A percentile compares a stretch with the other conserved stretches of the same genome.
Evolutionary conservation across 805 yeast species (phyloP).

Genomic region (Spathaspora arborariae): DNA sequence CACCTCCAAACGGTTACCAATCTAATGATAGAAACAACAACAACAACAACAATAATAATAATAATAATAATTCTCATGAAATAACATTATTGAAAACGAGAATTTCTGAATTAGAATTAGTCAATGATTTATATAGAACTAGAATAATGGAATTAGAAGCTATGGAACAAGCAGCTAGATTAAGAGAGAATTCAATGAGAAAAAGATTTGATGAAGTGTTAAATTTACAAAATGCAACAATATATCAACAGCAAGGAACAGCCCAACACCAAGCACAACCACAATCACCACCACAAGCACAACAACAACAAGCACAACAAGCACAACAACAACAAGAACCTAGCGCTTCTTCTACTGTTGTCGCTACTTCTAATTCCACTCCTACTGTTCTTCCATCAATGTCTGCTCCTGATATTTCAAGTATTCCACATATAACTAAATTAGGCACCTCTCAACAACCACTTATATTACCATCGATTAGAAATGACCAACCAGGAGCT

Average conservation of each 20-base stretch:
- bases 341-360: not conserved
- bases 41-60: constrained; percentile 10
- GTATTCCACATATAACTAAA: not conserved
- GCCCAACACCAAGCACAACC: not conserved
- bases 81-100: constrained; percentile 58
- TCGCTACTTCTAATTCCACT: not conserved
- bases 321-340: not conserved
- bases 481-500: constrained; percentile 1
- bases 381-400: constrained; percentile 1
- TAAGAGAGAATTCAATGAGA: constrained; percentile 45
- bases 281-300: not conserved
- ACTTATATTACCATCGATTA: constrained; percentile 4
- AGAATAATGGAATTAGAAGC: constrained; percentile 82
- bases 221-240: constrained; percentile 8
- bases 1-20: constrained; percentile 7
- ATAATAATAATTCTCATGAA: constrained; percentile 21
- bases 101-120: constrained; percentile 83
- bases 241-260: not conserved
- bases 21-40: constrained; percentile 8
- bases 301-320: not conserved
- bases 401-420: not conserved
- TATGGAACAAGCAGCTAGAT: constrained; percentile 52
- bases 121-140: constrained; percentile 81
- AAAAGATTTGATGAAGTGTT: constrained; percentile 43
- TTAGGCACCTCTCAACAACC: constrained; percentile 1